Conservation (phyloP, 2,329 filamentous ascomycete species). For the Aspergillus hortae region DNA sequence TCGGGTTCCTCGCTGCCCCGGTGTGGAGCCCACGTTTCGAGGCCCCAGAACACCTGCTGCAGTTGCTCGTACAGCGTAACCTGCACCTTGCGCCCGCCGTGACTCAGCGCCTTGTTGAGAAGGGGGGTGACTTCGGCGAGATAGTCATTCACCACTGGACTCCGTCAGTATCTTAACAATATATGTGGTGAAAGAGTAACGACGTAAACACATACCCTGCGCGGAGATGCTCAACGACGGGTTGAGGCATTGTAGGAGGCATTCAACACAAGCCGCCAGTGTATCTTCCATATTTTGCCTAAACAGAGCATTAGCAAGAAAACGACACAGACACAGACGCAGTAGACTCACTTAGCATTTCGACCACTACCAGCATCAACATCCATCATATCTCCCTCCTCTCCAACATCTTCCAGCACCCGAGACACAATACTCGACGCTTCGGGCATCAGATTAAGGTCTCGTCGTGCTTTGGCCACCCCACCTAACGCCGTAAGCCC, state of each 20-base stretch:
- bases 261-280: constrained; percentile 37
- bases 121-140: constrained; percentile 26
- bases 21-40: constrained; percentile 23
- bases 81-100: constrained; percentile 34
- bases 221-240: constrained; percentile 19
- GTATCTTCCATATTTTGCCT: constrained; percentile 32
- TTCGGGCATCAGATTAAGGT: constrained; percentile 67
- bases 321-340: neutral
- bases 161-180: constrained; percentile 20
- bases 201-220: constrained; percentile 21
- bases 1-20: constrained; percentile 12
- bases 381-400: constrained; percentile 64
- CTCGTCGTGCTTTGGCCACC: constrained; percentile 64
- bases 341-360: constrained; percentile 26
- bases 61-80: constrained; percentile 34
- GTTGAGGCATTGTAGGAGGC: constrained; percentile 37
- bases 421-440: constrained; percentile 62
- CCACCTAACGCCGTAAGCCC: constrained; percentile 70
- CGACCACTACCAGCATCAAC: constrained; percentile 53
- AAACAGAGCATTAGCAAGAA: neutral
- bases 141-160: constrained; percentile 28
- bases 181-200: neutral
- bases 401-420: constrained; percentile 57
- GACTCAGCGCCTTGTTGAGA: constrained; percentile 27
- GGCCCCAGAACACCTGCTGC: constrained; percentile 28